A percentile compares a stretch with the other conserved stretches of the same genome.
phyloP scores from a whole-genome alignment of 306 rosid species.

The Potentilla sterilis region DNA sequence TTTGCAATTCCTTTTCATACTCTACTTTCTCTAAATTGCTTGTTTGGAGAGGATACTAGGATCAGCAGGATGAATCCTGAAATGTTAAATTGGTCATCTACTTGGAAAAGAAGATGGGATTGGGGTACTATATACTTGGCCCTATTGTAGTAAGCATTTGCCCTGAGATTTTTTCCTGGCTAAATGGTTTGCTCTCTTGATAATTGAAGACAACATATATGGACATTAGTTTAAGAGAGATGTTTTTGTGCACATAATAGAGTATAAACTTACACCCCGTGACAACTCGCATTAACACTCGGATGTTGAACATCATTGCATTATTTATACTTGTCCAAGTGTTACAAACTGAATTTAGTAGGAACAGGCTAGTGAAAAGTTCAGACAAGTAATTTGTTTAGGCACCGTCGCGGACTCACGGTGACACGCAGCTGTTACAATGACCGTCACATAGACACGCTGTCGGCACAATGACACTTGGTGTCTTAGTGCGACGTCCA shows the following conservation, averaged over 20 bases:
- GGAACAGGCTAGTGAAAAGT: neutral
- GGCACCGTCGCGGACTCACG: neutral
- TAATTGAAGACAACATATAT: neutral
- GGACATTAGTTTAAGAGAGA: neutral
- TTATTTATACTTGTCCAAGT: neutral
- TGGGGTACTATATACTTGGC: neutral
- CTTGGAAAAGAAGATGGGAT: neutral
- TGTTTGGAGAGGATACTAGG: no score
- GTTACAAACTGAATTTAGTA: neutral
- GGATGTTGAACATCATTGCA: neutral
- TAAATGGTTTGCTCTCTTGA: neutral
- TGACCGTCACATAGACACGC: neutral
- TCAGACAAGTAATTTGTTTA: neutral
- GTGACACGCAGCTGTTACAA: neutral
- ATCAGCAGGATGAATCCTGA: neutral
- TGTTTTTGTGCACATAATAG: neutral
- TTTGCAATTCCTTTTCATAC: no score
- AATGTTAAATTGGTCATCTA: neutral
- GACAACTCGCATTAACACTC: neutral
- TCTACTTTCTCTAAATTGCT: neutral
- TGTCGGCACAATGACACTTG: neutral
- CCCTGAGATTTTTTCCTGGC: neutral
- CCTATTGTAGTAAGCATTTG: no score
- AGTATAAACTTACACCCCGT: neutral
- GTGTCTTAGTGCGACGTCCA: conserved; percentile 51